Base-by-base conservation (phyloP, 2,329 filamentous ascomycete species). In the Dactylellina sp. region DNA sequence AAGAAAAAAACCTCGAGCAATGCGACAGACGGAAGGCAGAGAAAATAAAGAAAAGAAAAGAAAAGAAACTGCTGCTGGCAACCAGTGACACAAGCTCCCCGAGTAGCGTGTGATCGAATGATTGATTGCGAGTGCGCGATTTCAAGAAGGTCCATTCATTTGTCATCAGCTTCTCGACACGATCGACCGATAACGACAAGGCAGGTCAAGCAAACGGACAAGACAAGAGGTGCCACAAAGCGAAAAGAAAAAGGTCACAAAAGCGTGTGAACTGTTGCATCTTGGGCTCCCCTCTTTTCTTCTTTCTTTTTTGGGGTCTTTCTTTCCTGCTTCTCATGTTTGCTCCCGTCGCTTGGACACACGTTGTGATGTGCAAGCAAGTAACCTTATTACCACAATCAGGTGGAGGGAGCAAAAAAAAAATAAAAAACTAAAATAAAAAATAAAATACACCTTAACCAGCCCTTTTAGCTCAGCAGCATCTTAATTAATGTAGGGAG, bases 191-290 rank as follows among this genome's bases (percentile, higher is more conserved):
- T 65, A 65, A 37, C 37, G 32, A 47, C 66, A 71, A 71, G 66
- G 47, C 57, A 40, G 52, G 59, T 25, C 52, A 56, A 47, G 59
- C 20, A 37, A 64, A 44, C 32, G 59, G 50, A 62, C 59, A 59
- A 62, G 49, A 62, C 65, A 62, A 60, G 52, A 56, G 50, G 66
- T 71, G 66, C 66, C 66, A 71, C 66, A 63, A 64, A 71, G 59
- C 66, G 49, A 63, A 64, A 50, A 32, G 62, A 63, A 64, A 50
- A 32, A 52, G 55, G 49, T 40, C 39, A 56, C 44, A 40, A 57
- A 47, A 28, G 32, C 35, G 52, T 65, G 61, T 59, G 52, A 50
- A 66, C 44, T 65, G 61, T 66, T 66, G 61, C 61, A 56, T 56
- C 44, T 49, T 49, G 6, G 20, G 40, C 24, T 35, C 53, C 28